Evolutionary conservation across 768 basidiomycete species (phyloP).

Genomic region (Lactarius evosmus): DNA sequence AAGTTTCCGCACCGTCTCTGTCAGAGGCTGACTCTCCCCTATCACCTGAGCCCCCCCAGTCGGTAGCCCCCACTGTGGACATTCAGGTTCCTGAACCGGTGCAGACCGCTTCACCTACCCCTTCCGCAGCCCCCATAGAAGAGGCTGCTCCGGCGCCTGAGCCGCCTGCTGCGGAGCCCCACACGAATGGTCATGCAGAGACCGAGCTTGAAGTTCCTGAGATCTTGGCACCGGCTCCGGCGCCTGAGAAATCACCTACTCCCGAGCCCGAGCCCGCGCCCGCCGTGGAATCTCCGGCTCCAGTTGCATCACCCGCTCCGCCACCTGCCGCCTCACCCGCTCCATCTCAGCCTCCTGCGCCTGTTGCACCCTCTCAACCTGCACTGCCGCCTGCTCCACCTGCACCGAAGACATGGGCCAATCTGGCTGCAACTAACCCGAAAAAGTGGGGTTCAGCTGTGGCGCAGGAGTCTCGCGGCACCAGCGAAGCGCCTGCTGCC

Average conservation of each 20-base stretch:
- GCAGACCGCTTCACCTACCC: slow-evolving; percentile 41
- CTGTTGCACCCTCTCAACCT: slow-evolving; percentile 38
- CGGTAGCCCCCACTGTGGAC: slow-evolving; percentile 32
- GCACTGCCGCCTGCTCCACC: slow-evolving; percentile 43
- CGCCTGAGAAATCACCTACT: slow-evolving; percentile 34
- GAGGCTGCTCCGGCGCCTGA: slow-evolving; percentile 37
- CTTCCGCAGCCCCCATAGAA: slow-evolving; percentile 39
- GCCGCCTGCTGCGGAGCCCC: slow-evolving; percentile 31
- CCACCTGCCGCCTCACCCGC: slow-evolving; percentile 33
- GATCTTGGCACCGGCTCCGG: slow-evolving; percentile 32
- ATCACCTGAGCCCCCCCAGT: slow-evolving; percentile 23
- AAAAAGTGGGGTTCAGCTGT: slow-evolving; percentile 85
- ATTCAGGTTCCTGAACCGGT: slow-evolving; percentile 35
- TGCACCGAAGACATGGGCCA: slow-evolving; percentile 84
- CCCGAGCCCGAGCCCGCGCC: slow-evolving; percentile 35
- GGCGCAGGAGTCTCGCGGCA: slow-evolving; percentile 71
- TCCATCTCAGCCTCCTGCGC: slow-evolving; percentile 25
- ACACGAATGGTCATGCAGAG: slow-evolving; percentile 34
- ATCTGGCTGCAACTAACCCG: slow-evolving; percentile 76
- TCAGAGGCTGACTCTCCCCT: slow-evolving; percentile 29
- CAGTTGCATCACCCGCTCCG: slow-evolving; percentile 33
- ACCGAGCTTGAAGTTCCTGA: slow-evolving; percentile 40
- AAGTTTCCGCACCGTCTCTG: slow-evolving; percentile 44
- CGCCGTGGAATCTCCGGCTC: slow-evolving; percentile 31
- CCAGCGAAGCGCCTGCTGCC: slow-evolving; percentile 56